A percentile compares a stretch with the other conserved stretches of the same genome.
These are phyloP conservation scores for Carex arenaria DNA, from an alignment of 202 grass and related monocot species.

Conservation along the genomic window DNA sequence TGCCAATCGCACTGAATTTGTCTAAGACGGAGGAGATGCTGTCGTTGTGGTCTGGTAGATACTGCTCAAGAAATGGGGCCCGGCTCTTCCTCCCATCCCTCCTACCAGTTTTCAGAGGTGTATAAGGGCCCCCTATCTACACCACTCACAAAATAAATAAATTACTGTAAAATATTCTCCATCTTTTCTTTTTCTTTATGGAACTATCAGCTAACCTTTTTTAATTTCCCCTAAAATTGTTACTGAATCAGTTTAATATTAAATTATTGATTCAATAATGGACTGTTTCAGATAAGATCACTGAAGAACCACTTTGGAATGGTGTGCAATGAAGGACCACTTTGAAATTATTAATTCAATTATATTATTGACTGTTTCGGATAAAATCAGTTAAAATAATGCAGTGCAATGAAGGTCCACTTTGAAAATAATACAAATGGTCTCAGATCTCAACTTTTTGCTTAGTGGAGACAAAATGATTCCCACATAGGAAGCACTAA, in stretches of 20 bases:
- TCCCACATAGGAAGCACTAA: not conserved
- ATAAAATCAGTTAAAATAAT: no score
- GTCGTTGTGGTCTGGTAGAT: conserved; percentile 35
- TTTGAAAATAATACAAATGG: not conserved
- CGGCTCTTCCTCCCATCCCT: conserved; percentile 34
- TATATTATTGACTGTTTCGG: no score
- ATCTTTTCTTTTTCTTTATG: not conserved
- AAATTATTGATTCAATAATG: not conserved
- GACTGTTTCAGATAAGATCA: not conserved
- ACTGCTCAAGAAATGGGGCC: conserved; percentile 20
- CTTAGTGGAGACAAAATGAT: not conserved
- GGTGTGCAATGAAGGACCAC: no score
- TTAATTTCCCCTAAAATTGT: not conserved
- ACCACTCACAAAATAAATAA: not conserved
- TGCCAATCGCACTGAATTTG: conserved; percentile 29
- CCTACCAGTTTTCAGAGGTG: conserved; percentile 33
- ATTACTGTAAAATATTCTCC: not conserved
- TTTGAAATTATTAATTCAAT: not conserved
- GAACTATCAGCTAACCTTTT: not conserved
- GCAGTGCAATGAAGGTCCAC: no score
- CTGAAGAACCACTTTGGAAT: no score
- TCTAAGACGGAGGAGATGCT: conserved; percentile 34
- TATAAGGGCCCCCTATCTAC: conserved; percentile 35
- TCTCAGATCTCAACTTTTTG: not conserved
- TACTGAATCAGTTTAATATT: not conserved